A percentile compares a stretch with the other conserved stretches of the same genome.
Evolutionary conservation across 768 basidiomycete species (phyloP).

Genomic region (button mushroom (Agaricus bisporus)): DNA sequence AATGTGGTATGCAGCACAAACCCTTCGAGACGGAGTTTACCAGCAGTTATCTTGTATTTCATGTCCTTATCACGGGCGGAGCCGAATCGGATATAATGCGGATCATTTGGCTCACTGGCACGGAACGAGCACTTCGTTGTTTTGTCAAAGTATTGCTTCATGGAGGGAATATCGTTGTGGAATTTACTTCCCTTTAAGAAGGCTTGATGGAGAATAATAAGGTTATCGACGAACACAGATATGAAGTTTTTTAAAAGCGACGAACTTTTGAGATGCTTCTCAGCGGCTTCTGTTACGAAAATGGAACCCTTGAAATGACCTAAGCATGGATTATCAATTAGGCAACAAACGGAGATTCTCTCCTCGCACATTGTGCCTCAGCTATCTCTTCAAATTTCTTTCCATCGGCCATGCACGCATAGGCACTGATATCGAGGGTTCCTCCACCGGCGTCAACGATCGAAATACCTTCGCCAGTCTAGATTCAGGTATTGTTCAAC

Average conservation of each 20-base stretch:
- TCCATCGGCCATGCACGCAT: slow-evolving; percentile 22
- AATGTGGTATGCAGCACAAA: slow-evolving; percentile 9
- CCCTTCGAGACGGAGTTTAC: slow-evolving; percentile 36
- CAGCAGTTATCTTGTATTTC: slow-evolving; percentile 30
- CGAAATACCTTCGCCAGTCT: slow-evolving; percentile 37
- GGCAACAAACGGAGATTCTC: neutral
- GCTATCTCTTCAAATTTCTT: slow-evolving; percentile 37
- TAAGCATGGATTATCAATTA: slow-evolving; percentile 10
- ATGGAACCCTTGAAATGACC: slow-evolving; percentile 40
- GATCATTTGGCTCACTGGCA: slow-evolving; percentile 23
- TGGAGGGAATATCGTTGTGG: slow-evolving; percentile 29
- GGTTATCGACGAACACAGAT: neutral
- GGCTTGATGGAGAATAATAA: slow-evolving; percentile 19
- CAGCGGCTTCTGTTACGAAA: slow-evolving; percentile 37
- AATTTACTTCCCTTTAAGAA: slow-evolving; percentile 30
- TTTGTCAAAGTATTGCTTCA: slow-evolving; percentile 35
- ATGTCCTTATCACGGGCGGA: slow-evolving; percentile 30
- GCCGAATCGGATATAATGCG: slow-evolving; percentile 38
- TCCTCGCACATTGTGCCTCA: slow-evolving; percentile 28
- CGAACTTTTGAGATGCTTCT: slow-evolving; percentile 27
- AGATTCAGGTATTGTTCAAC: neutral
- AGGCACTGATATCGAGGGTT: slow-evolving; percentile 52
- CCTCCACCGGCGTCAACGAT: slow-evolving; percentile 60
- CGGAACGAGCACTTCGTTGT: slow-evolving; percentile 37
- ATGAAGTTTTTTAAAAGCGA: no score